Base-by-base conservation (phyloP, 805 yeast genomes). In the Torulaspora microellipsoides region DNA sequence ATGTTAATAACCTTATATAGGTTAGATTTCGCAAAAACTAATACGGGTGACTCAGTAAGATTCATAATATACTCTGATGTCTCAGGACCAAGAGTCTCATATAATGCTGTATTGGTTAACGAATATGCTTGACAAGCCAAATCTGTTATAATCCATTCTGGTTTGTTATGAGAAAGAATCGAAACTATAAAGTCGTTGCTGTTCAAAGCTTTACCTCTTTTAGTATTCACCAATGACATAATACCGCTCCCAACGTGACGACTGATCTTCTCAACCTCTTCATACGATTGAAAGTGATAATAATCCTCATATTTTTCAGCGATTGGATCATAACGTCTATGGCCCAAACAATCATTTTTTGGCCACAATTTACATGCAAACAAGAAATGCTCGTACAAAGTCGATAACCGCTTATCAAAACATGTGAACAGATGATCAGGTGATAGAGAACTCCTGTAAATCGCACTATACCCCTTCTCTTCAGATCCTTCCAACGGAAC, bases 91-190 rank as follows among this genome's bases (percentile, higher is more conserved):
- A 78, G 58, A 8, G 82, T 76, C 47, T 78, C 82, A 54, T 78
- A 78, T 15, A 78, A 58, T 4, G 80, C 74, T 9, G 80, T 78
- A 46, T 72, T 71, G n/a, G 77, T 60, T 32, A 69, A 72, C 60
- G 73, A 73, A 65, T 77, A 81, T 7, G 78, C 72, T 34, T 72
- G 73, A 54, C 85, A 78, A 0, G 88, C 89, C 54, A 83, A 61
- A 64, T 85, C 93, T 25, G 84, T 63, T 14, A 83, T 59, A 27
- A 73, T 70, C 93, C 93, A 85, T 62, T 84, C 86, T 8, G 75
- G 69, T 38, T 79, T 68, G 58, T 83, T 83, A 14, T 72, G 68
- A 17, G 83, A 73, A 59, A 77, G 76, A 14, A 83, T 54, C 1
- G 83, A 68, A 36, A 81, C 72, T 31, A 80, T 66, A 52, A 80